A percentile compares a stretch with the other conserved stretches of the same genome.
phyloP scores from a whole-genome alignment of 306 rosid genomes.

The Neltuma alba region DNA sequence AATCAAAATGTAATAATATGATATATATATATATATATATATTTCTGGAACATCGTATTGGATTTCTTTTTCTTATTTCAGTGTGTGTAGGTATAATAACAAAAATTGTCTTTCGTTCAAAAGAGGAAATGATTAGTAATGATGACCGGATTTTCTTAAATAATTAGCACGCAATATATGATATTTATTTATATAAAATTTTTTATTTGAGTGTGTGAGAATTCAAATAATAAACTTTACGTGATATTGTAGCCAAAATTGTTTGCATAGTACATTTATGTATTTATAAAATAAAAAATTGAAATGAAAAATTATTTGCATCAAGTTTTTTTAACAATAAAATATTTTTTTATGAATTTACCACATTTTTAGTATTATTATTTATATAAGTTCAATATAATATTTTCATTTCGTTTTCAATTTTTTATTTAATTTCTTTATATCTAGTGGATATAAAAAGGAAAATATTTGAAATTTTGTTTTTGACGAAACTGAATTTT shows the following conservation, averaged over 20 bases:
- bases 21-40: no score
- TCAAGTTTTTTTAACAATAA: neutral
- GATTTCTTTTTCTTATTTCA: neutral
- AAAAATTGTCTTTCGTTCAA: neutral
- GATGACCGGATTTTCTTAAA: neutral
- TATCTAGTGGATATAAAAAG: no score
- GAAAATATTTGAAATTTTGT: neutral
- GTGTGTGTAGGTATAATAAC: no score
- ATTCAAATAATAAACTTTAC: neutral
- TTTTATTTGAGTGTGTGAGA: no score
- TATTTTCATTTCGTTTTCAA: no score
- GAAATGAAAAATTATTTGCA: neutral
- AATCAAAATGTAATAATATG: no score
- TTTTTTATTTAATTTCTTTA: neutral
- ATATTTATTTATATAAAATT: no score
- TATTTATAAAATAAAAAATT: neutral
- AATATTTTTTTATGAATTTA: neutral
- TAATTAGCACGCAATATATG: neutral
- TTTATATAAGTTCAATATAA: neutral
- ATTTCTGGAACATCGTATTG: neutral
- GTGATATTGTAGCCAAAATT: no score
- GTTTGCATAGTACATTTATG: neutral
- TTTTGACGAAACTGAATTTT: neutral
- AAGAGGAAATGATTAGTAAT: neutral
- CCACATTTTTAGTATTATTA: neutral